Percentiles rank a stretch among this genome's conserved stretches.
Conservation (phyloP, 257 asterid genomes). For the Misopates orontium region DNA sequence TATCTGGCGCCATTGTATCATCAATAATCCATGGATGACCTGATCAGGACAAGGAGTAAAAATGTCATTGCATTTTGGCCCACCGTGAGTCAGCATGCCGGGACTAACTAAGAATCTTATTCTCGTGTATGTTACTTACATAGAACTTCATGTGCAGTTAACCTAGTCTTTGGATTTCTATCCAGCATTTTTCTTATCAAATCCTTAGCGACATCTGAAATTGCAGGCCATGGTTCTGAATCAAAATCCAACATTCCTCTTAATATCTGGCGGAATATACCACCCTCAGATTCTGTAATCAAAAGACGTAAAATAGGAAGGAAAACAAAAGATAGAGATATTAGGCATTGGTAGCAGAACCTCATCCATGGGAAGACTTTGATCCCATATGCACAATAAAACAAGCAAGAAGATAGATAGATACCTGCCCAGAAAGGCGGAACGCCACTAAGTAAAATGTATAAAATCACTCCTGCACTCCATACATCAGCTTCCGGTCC, state of each 20-base stretch:
- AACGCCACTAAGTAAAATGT: conserved; percentile 61
- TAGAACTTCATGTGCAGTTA: conserved; percentile 58
- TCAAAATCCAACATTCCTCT: conserved; percentile 52
- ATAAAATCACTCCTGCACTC: conserved; percentile 65
- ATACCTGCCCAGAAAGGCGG: conserved; percentile 69
- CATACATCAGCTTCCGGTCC: conserved; percentile 65
- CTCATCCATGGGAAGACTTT: not conserved
- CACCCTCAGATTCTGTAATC: conserved; percentile 57
- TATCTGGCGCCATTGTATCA: conserved; percentile 81
- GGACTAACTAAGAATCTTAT: not conserved
- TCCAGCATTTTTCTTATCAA: conserved; percentile 56
- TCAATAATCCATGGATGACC: conserved; percentile 84
- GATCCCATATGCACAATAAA: not conserved
- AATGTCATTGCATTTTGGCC: not conserved
- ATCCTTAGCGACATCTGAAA: conserved; percentile 55
- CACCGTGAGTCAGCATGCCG: not conserved
- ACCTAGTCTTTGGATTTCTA: conserved; percentile 46
- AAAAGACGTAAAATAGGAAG: conserved; percentile 12
- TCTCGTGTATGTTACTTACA: conserved; percentile 34
- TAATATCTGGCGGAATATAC: conserved; percentile 61
- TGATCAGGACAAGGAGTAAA: conserved; percentile 27
- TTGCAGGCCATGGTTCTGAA: conserved; percentile 64
- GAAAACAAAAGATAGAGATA: conserved; percentile 6
- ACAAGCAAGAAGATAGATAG: conserved; percentile 11
- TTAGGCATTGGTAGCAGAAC: not conserved